A percentile compares a stretch with the other conserved stretches of the same genome.
phyloP scores from a whole-genome alignment of 306 rosid species.

The Nissolia schottii region DNA sequence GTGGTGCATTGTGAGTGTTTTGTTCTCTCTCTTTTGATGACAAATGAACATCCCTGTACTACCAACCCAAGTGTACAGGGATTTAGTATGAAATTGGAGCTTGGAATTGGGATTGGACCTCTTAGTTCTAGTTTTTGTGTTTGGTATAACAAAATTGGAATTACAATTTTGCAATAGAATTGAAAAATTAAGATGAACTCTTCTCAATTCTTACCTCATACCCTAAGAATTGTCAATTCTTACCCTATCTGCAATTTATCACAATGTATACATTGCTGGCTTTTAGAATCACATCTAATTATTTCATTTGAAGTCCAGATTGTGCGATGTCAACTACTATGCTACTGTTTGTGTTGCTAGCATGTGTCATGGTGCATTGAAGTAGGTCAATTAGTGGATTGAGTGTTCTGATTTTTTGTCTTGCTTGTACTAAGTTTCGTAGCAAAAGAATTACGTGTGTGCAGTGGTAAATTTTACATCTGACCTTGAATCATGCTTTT shows the following conservation, averaged over 20 bases:
- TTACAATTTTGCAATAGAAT: too few relatives aligned
- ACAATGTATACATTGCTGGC: background rate
- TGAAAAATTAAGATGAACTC: too few relatives aligned
- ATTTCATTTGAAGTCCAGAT: background rate
- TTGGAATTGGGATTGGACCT: too few relatives aligned
- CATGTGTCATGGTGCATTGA: background rate
- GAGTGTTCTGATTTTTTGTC: background rate
- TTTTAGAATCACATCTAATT: background rate
- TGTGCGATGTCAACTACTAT: background rate
- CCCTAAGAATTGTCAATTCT: too few relatives aligned
- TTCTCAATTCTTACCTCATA: too few relatives aligned
- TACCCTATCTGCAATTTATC: background rate
- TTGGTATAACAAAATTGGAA: too few relatives aligned
- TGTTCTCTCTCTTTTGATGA: background rate
- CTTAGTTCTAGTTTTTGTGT: too few relatives aligned
- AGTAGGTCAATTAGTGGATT: background rate
- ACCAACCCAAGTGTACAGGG: too few relatives aligned
- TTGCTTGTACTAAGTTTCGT: background rate
- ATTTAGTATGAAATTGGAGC: too few relatives aligned
- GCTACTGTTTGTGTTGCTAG: background rate
- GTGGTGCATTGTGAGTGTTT: background rate
- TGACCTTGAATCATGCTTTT: background rate
- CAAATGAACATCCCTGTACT: too few relatives aligned
- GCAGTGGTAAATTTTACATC: background rate
- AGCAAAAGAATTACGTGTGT: background rate